Evolutionary conservation across 2,329 filamentous ascomycete genomes (phyloP).

Genomic region (Pseudogymnoascus sp.): DNA sequence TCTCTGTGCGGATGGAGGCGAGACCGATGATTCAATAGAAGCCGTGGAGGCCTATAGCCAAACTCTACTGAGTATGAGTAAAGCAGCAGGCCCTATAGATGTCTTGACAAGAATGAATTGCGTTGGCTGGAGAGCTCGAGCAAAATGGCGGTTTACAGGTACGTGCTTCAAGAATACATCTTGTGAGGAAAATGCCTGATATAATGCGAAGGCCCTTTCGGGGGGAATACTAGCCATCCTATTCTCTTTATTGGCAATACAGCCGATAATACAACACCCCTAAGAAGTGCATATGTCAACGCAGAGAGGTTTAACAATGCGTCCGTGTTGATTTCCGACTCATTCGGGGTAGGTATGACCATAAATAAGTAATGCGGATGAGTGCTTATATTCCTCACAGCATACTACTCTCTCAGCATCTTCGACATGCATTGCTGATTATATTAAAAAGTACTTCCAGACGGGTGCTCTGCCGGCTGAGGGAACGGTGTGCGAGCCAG

Average conservation of each 20-base stretch:
- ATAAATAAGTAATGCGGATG: not conserved
- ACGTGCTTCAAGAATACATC: constrained; percentile 4
- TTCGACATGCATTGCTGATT: constrained; percentile 30
- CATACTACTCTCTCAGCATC: constrained; percentile 39
- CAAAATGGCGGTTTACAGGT: constrained; percentile 27
- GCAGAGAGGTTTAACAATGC: constrained; percentile 37
- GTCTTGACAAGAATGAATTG: constrained; percentile 32
- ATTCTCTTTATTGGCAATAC: constrained; percentile 33
- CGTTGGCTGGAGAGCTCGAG: constrained; percentile 26
- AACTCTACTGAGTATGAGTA: constrained; percentile 30
- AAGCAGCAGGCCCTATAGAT: constrained; percentile 38
- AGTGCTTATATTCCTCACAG: constrained; percentile 23
- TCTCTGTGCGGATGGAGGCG: constrained; percentile 24
- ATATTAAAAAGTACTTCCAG: constrained; percentile 34
- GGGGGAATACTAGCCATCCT: constrained; percentile 28
- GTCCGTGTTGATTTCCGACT: constrained; percentile 41
- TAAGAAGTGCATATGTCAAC: constrained; percentile 28
- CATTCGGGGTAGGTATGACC: constrained; percentile 39
- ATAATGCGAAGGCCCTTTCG: constrained; percentile 25
- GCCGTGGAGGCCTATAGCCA: constrained; percentile 22
- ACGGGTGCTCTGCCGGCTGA: constrained; percentile 36
- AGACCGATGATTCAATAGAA: constrained; percentile 19
- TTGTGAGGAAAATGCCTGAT: not conserved
- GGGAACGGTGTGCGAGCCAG: constrained; percentile 40
- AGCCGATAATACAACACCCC: constrained; percentile 31